Evolutionary conservation across 2,329 filamentous ascomycete genomes (phyloP).

Genomic region (Chaetomium strumarium): DNA sequence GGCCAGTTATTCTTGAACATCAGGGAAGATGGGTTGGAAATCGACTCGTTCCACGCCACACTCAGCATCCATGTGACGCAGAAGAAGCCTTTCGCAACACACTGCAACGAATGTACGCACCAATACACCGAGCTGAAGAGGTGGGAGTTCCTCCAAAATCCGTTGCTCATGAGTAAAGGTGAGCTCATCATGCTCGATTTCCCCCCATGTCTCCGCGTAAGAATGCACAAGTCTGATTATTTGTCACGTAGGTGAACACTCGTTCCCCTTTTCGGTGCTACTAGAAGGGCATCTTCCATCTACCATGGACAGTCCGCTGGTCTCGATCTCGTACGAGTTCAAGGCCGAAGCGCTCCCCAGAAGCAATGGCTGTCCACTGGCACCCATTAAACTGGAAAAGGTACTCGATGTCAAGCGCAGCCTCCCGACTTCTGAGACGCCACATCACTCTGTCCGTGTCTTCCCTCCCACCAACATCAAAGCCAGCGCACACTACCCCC

Average conservation of each 20-base stretch:
- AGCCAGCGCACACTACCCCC: conserved; percentile 72
- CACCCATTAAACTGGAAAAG: conserved; percentile 56
- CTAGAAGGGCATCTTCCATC: conserved; percentile 82
- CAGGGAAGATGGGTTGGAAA: conserved; percentile 56
- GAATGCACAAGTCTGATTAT: conserved; percentile 2
- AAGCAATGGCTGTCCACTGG: conserved; percentile 34
- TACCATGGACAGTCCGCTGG: conserved; percentile 67
- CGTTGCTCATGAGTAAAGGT: conserved; percentile 47
- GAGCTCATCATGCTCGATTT: conserved; percentile 20
- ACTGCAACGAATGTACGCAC: conserved; percentile 71
- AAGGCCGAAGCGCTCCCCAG: conserved; percentile 58
- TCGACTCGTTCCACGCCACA: conserved; percentile 67
- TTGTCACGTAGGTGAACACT: conserved; percentile 51
- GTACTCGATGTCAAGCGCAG: conserved; percentile 72
- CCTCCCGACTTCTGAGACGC: conserved; percentile 64
- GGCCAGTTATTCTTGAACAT: conserved; percentile 73
- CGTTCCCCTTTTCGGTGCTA: conserved; percentile 84
- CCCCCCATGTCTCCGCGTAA: not conserved
- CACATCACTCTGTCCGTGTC: conserved; percentile 86
- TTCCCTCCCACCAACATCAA: conserved; percentile 96
- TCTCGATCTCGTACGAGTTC: conserved; percentile 73
- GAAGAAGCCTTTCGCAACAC: conserved; percentile 73
- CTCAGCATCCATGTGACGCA: conserved; percentile 66
- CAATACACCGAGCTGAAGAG: conserved; percentile 68
- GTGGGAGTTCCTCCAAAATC: conserved; percentile 68